These are phyloP conservation scores for Boletellus ananas DNA, from an alignment of 768 basidiomycete species.

Conservation along the genomic window DNA sequence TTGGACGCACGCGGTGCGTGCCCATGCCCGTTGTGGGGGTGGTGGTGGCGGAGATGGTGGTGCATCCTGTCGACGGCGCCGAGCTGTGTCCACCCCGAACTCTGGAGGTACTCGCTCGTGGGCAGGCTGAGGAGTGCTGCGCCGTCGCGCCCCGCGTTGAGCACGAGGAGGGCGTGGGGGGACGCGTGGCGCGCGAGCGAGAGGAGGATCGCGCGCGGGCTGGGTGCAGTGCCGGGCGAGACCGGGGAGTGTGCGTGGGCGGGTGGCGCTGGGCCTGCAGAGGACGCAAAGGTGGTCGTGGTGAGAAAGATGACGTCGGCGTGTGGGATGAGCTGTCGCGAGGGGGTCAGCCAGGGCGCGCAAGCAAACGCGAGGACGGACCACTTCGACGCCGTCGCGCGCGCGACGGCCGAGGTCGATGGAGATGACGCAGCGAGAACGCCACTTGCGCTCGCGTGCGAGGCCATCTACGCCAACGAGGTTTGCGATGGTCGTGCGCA, in stretches of 20 bases:
- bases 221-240: slow-evolving; percentile 44
- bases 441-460: slow-evolving; percentile 80
- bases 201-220: slow-evolving; percentile 74
- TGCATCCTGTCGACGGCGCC: neutral
- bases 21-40: slow-evolving; percentile 16
- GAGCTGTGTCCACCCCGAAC: slow-evolving; percentile 63
- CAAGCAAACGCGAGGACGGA: slow-evolving; percentile 35
- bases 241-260: slow-evolving; percentile 18
- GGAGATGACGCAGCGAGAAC: slow-evolving; percentile 77
- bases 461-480: slow-evolving; percentile 77
- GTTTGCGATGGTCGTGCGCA: slow-evolving; percentile 76
- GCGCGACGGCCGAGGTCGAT: slow-evolving; percentile 72
- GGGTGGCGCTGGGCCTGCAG: neutral
- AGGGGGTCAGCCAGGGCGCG: neutral
- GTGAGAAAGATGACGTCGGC: slow-evolving; percentile 76
- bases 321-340: slow-evolving; percentile 67
- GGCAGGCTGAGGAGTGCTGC: slow-evolving; percentile 79
- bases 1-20: slow-evolving; percentile 13
- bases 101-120: slow-evolving; percentile 83
- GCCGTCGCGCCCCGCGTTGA: slow-evolving; percentile 76
- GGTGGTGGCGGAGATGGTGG: neutral
- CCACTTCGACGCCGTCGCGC: slow-evolving; percentile 76
- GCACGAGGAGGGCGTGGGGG: slow-evolving; percentile 75
- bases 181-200: slow-evolving; percentile 65
- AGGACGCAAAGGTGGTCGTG: slow-evolving; percentile 25